Conservation (phyloP, 805 yeast species). For the Wickerhamiella spandovensis region DNA sequence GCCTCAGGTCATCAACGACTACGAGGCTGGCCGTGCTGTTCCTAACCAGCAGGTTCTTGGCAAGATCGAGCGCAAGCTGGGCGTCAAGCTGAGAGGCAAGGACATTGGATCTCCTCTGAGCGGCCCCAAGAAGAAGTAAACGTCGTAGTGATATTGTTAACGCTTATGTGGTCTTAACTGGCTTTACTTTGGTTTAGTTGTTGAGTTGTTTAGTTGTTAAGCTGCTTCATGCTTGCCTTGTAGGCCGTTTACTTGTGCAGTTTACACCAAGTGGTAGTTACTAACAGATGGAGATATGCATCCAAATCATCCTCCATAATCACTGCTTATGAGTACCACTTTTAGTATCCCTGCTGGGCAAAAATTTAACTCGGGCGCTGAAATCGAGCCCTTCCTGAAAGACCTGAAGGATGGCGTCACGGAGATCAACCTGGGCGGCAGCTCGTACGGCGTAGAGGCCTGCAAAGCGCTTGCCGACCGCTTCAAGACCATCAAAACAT, state of each 20-base stretch:
- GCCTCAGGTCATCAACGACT: slow-evolving; percentile 88
- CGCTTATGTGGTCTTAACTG: neutral
- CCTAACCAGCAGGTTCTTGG: slow-evolving; percentile 93
- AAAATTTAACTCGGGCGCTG: slow-evolving; percentile 60
- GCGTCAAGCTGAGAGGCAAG: slow-evolving; percentile 92
- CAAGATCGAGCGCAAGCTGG: slow-evolving; percentile 86
- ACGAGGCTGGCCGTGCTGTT: slow-evolving; percentile 91
- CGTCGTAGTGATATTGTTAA: too few relatives aligned
- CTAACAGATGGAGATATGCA: neutral
- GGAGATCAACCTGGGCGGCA: slow-evolving; percentile 75
- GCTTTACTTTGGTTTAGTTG: neutral
- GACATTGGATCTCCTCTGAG: slow-evolving; percentile 79
- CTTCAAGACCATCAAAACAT: slow-evolving; percentile 29
- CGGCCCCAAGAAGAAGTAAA: slow-evolving; percentile 32
- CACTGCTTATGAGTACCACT: neutral
- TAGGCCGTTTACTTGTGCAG: too few relatives aligned
- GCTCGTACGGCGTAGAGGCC: slow-evolving; percentile 88
- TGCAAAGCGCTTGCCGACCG: slow-evolving; percentile 55
- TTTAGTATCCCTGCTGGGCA: slow-evolving; percentile 9
- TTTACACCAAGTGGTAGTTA: too few relatives aligned
- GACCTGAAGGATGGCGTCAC: slow-evolving; percentile 37
- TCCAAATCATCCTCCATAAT: neutral
- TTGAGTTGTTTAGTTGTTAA: neutral
- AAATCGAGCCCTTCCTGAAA: slow-evolving; percentile 55
- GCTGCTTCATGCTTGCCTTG: too few relatives aligned